Evolutionary conservation across 2,329 filamentous ascomycete species (phyloP), one percentile per base, ranked within the genome.

Genomic region (Simplicillium sp.): DNA sequence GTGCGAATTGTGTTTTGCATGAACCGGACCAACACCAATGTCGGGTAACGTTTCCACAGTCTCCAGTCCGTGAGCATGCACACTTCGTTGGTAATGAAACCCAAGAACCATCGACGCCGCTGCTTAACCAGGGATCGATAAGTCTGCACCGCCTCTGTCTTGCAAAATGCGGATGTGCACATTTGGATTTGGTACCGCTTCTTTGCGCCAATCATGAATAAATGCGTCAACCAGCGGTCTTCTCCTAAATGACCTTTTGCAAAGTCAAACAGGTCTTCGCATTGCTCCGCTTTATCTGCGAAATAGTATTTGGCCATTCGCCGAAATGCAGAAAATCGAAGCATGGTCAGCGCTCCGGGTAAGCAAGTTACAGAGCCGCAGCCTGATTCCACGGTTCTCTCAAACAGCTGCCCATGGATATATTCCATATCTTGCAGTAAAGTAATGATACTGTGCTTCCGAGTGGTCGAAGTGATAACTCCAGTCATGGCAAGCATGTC

Each of bases 221-320:
- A 73, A 67, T 98, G 92, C 1, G 90, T 98, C 42, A 97, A 74
- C 89, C 90, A 97, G 47, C 90, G 77, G 62, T 98, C 92, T 62
- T 97, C 92, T 32, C 92, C 92, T 34, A 97, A 65, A 64, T 97
- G 89, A 54, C 86, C 89, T 65, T 97, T 97, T 42, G 87, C 88
- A 57, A 90, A 97, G 58, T 98, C 90, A 56, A 98, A 98, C 11
- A 97, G 71, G 60, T 97, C 90, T 45, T 94, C 87, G 55, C 88
- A 95, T 56, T 94, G 85, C 60, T 95, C 90, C 4, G 88, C 87
- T 60, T 95, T 94, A 64, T 96, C 90, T 32, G 89, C 88, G 60
- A 98, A 98, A 65, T 98, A 97, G 65, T 95, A 95, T 57, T 94
- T 94, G 55, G 90, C 87, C 88, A 98, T 96, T 55, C 85, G 84